phyloP scores from a whole-genome alignment of 495 filamentous ascomycete species.

The Lasiosphaeria hispida region DNA sequence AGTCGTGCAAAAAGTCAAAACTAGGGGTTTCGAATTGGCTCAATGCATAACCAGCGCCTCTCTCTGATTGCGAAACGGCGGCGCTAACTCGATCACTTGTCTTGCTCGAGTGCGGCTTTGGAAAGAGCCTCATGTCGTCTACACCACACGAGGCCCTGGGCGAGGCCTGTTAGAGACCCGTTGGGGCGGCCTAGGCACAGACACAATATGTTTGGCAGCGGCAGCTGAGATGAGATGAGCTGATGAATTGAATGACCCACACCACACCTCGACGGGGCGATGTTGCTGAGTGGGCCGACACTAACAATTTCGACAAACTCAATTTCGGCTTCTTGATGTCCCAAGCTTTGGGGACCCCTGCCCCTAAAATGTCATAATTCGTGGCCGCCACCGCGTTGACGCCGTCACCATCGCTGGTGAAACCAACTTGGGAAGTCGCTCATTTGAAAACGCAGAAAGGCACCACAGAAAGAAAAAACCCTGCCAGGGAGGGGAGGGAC shows the following conservation, averaged over 20 bases:
- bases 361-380: background rate
- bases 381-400: background rate
- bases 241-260: background rate
- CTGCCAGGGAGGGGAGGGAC: background rate
- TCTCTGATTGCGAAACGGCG: background rate
- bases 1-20: background rate
- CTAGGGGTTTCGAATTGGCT: no score
- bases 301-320: constrained; percentile 3
- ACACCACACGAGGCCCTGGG: no score
- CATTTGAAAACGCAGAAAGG: constrained; percentile 2
- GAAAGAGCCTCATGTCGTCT: background rate
- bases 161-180: no score
- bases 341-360: no score
- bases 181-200: no score
- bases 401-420: background rate
- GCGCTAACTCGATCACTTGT: constrained; percentile 9
- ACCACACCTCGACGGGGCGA: background rate
- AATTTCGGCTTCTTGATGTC: background rate
- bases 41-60: background rate
- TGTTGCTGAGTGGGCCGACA: background rate
- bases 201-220: background rate
- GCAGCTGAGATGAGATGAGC: background rate
- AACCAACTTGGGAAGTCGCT: constrained; percentile 10
- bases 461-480: background rate
- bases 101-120: background rate